phyloP scores from a whole-genome alignment of 306 rosid species.

The Cucurbita pepo region DNA sequence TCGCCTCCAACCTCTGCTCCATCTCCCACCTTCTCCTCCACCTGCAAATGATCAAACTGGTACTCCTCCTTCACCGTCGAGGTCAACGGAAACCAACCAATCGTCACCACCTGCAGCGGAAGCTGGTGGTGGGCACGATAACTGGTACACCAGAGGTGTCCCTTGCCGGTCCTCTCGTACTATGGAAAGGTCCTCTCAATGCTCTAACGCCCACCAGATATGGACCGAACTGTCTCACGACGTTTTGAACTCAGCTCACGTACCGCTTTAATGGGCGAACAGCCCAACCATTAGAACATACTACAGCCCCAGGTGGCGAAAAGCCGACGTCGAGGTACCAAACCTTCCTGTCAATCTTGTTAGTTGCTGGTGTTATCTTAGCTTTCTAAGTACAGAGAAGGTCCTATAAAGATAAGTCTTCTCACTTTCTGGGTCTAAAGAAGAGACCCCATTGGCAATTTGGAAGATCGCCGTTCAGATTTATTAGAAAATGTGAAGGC shows the following conservation, averaged over 20 bases:
- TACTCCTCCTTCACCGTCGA: background rate
- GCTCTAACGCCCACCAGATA: no score
- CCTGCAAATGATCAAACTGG: background rate
- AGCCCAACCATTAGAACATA: no score
- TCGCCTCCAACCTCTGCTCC: slow-evolving; percentile 6
- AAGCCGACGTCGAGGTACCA: no score
- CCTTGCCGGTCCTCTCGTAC: no score
- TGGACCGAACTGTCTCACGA: no score
- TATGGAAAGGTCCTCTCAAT: no score
- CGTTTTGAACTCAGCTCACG: no score
- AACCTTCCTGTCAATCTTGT: background rate
- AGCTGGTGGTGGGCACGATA: no score
- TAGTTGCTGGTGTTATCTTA: slow-evolving; percentile 36
- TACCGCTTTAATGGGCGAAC: no score
- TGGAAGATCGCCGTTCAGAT: background rate
- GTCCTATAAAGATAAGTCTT: background rate
- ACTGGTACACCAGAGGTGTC: no score
- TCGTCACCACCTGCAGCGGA: slow-evolving; percentile 5
- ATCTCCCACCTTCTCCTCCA: slow-evolving; percentile 6
- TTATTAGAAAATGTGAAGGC: slow-evolving; percentile 4
- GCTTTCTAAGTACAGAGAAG: slow-evolving; percentile 17
- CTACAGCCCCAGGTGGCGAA: no score
- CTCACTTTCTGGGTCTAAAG: background rate
- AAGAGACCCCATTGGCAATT: background rate
- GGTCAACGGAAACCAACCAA: slow-evolving; percentile 5